Evolutionary conservation across 805 yeast genomes (phyloP).

Genomic region (Zygoascus ofunaensis): DNA sequence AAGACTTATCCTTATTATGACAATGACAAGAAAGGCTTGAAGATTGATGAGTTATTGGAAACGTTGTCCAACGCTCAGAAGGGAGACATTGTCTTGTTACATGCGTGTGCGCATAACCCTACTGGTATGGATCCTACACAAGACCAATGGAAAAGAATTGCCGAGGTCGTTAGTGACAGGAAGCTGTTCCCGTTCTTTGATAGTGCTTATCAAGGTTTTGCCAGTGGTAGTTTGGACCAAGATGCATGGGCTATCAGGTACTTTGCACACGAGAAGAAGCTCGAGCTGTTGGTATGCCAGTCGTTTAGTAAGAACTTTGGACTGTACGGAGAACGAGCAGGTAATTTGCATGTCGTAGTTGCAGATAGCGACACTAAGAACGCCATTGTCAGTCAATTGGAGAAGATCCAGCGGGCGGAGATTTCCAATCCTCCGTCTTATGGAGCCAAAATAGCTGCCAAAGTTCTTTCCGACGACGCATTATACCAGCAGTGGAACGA

Average conservation of each 20-base stretch:
- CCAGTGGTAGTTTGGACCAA: constrained; percentile 71
- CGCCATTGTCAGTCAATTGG: constrained; percentile 68
- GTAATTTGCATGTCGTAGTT: constrained; percentile 72
- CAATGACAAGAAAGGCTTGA: constrained; percentile 55
- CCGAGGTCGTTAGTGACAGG: constrained; percentile 48
- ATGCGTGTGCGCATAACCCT: constrained; percentile 97
- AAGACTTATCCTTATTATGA: constrained; percentile 83
- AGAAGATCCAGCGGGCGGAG: constrained; percentile 69
- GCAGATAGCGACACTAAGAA: constrained; percentile 35
- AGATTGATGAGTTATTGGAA: constrained; percentile 55
- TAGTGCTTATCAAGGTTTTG: constrained; percentile 96
- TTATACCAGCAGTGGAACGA: constrained; percentile 71
- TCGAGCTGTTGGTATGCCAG: constrained; percentile 75
- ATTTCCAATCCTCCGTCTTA: constrained; percentile 91
- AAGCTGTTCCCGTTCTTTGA: constrained; percentile 80
- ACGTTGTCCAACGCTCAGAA: constrained; percentile 53
- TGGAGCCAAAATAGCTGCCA: constrained; percentile 85
- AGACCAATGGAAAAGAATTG: constrained; percentile 69
- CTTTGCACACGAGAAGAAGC: constrained; percentile 36
- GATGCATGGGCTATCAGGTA: constrained; percentile 77
- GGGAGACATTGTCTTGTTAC: constrained; percentile 76
- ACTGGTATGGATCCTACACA: constrained; percentile 90
- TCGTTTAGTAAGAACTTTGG: constrained; percentile 96
- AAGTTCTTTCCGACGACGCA: constrained; percentile 57
- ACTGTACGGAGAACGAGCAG: constrained; percentile 95